phyloP scores from a whole-genome alignment of 2,329 filamentous ascomycete genomes.

The Teratosphaeriaceae sp. region DNA sequence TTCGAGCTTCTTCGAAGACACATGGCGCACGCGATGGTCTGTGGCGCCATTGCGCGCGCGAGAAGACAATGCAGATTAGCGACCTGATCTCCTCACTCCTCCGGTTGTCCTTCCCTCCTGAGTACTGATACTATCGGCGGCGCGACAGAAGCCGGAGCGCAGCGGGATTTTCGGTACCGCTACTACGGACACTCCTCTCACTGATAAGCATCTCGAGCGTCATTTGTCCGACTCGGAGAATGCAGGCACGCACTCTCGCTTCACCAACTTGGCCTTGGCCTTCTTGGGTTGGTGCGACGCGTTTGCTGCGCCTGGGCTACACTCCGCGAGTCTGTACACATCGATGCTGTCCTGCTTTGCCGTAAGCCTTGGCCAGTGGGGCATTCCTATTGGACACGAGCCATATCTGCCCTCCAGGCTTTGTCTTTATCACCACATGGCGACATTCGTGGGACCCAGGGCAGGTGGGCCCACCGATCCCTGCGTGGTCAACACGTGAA shows the following conservation, averaged over 20 bases:
- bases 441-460: not conserved
- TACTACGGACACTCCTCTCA: not conserved
- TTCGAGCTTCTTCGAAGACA: not conserved
- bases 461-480: not conserved
- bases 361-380: not conserved
- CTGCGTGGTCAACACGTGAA: not conserved
- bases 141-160: not conserved
- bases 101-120: no score
- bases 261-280: not conserved
- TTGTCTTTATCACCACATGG: not conserved
- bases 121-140: no score
- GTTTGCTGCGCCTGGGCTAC: not conserved
- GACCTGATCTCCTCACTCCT: no score
- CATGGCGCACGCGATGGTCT: not conserved
- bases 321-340: not conserved
- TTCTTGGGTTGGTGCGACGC: not conserved
- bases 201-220: slow-evolving; percentile 2
- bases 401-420: not conserved
- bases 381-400: not conserved
- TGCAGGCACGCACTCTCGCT: not conserved
- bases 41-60: not conserved
- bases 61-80: no score
- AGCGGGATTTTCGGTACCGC: not conserved
- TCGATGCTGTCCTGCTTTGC: not conserved
- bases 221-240: not conserved